Conservation (phyloP, 352 stramenopile species). For the Pythium dissimile region DNA sequence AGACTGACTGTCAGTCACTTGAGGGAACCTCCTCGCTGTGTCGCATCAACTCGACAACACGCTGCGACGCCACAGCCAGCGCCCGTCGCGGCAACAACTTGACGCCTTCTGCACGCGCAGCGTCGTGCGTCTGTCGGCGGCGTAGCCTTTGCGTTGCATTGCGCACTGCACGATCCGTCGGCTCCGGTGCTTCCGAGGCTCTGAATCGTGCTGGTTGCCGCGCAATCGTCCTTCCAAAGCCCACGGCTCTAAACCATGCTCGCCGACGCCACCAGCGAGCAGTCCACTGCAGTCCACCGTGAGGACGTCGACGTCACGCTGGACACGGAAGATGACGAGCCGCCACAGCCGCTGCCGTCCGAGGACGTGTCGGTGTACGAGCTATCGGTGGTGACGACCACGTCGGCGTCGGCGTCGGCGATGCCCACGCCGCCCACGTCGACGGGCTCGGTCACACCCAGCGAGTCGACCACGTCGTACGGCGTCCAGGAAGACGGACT, state of each 20-base stretch:
- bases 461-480: slow-evolving; percentile 1
- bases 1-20: neutral
- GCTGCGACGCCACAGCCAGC: no score
- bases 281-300: neutral
- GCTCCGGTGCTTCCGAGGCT: no score
- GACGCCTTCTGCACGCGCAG: no score
- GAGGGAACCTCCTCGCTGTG: neutral
- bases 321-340: neutral
- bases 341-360: neutral
- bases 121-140: no score
- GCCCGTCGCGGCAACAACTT: no score
- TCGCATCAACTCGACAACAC: neutral
- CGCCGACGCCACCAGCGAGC: neutral
- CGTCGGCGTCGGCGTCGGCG: neutral
- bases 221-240: no score
- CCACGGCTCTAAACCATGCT: neutral
- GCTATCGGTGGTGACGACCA: slow-evolving; percentile 13
- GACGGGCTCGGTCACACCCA: slow-evolving; percentile 11
- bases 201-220: no score
- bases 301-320: neutral
- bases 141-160: no score
- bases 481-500: slow-evolving; percentile 59
- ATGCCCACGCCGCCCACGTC: slow-evolving; percentile 11
- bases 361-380: neutral
- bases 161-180: no score